Evolutionary conservation across 805 yeast species (phyloP).

Genomic region (Teunomyces kruisii): DNA sequence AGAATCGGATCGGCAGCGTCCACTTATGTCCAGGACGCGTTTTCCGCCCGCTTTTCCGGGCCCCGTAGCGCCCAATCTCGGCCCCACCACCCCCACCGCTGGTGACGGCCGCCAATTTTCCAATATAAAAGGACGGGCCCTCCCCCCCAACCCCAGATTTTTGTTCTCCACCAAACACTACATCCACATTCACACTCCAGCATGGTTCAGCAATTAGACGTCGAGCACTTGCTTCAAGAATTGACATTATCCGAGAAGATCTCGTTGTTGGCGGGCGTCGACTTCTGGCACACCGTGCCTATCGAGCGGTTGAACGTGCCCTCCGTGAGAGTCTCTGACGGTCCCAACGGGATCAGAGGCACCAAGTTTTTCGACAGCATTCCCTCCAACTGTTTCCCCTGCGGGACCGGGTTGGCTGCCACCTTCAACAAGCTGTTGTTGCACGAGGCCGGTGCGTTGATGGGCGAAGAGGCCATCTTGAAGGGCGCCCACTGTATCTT

Average conservation of each 20-base stretch:
- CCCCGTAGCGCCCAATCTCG: no score
- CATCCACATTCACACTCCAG: no score
- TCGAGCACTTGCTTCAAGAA: constrained; percentile 28
- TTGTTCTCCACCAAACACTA: no score
- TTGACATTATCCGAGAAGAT: constrained; percentile 36
- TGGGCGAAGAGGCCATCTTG: constrained; percentile 54
- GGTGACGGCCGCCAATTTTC: no score
- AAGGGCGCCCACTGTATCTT: constrained; percentile 52
- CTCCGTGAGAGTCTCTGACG: constrained; percentile 39
- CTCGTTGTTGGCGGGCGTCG: constrained; percentile 34
- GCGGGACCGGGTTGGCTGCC: constrained; percentile 60
- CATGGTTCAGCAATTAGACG: constrained; percentile 17
- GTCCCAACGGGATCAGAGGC: constrained; percentile 67
- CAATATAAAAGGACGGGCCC: no score
- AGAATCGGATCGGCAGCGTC: no score
- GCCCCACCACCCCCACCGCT: no score
- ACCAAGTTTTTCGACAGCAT: constrained; percentile 51
- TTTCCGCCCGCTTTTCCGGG: no score
- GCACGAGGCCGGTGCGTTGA: constrained; percentile 48
- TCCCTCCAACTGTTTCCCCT: constrained; percentile 60
- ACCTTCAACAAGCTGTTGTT: constrained; percentile 54
- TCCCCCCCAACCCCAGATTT: no score
- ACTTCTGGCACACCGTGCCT: constrained; percentile 16
- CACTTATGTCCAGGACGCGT: no score
- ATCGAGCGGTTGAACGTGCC: constrained; percentile 17